Conservation (phyloP, 257 asterid genomes). For the Solanum corneliomulleri region DNA sequence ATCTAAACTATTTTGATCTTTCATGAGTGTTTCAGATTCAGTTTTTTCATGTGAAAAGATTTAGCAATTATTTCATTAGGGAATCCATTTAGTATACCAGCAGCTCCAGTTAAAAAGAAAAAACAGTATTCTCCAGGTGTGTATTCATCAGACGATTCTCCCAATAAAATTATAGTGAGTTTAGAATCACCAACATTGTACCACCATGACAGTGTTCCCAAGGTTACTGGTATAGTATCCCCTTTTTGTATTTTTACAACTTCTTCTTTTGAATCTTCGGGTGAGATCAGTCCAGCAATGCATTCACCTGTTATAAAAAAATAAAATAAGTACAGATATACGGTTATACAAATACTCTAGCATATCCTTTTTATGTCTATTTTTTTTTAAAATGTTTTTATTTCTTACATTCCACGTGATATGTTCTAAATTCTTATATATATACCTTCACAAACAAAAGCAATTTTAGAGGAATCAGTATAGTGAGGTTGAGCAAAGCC, state of each 20-base stretch:
- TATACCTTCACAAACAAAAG: conserved; percentile 26
- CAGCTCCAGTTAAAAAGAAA: conserved; percentile 26
- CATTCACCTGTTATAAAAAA: not conserved
- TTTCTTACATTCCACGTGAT: no score
- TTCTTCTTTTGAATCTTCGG: not conserved
- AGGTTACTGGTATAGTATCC: not conserved
- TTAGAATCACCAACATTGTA: not conserved
- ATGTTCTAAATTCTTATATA: no score
- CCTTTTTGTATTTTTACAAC: not conserved
- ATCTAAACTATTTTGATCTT: conserved; percentile 12
- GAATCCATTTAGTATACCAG: conserved; percentile 20
- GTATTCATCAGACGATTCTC: conserved; percentile 1
- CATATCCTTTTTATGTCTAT: no score
- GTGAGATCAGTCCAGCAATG: not conserved
- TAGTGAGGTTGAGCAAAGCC: conserved; percentile 46
- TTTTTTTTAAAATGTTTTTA: no score
- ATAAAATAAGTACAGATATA: no score
- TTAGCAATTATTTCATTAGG: conserved; percentile 17
- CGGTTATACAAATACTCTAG: no score
- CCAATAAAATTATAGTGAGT: not conserved
- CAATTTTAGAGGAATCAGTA: conserved; percentile 24
- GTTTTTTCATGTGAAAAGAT: not conserved
- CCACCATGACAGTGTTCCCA: conserved; percentile 13
- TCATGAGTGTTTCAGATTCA: conserved; percentile 8
- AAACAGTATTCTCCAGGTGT: conserved; percentile 3